Conservation (phyloP, 2,329 filamentous ascomycete genomes). For the Phoma herbarum region DNA sequence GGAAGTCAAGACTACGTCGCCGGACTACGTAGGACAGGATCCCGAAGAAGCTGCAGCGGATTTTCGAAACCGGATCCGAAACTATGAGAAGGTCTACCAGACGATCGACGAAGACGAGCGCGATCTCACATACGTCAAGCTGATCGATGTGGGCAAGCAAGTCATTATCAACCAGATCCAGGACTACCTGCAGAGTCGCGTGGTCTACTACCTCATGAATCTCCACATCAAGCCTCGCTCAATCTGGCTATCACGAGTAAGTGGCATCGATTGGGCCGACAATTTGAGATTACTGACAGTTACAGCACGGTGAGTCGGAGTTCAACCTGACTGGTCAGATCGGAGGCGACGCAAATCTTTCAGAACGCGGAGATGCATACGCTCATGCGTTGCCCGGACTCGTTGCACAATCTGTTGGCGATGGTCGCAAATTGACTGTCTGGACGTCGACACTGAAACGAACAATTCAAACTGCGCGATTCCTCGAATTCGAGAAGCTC, state of each 20-base stretch:
- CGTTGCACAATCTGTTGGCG: constrained; percentile 84
- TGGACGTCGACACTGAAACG: constrained; percentile 81
- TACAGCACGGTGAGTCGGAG: constrained; percentile 88
- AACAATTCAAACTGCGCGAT: constrained; percentile 89
- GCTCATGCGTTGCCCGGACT: constrained; percentile 84
- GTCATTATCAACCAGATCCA: constrained; percentile 98
- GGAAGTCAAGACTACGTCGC: constrained; percentile 95
- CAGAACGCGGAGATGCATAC: constrained; percentile 85
- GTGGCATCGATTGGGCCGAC: constrained; percentile 27
- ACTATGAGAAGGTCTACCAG: constrained; percentile 97
- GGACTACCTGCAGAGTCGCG: constrained; percentile 93
- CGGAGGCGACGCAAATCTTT: constrained; percentile 89
- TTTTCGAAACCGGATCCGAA: constrained; percentile 92
- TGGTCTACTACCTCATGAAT: constrained; percentile 99
- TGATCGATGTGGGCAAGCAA: constrained; percentile 94
- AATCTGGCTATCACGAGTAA: constrained; percentile 93
- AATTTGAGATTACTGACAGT: constrained; percentile 23
- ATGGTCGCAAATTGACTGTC: constrained; percentile 72
- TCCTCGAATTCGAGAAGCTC: constrained; percentile 90
- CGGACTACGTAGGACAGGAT: constrained; percentile 93
- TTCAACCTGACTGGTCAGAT: constrained; percentile 93
- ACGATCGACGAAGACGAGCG: constrained; percentile 90
- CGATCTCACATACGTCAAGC: constrained; percentile 92
- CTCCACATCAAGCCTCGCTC: constrained; percentile 95
- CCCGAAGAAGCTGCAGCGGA: constrained; percentile 89